Evolutionary conservation across 176 grass and related monocot genomes (phyloP).

Genomic region (Oryza australiensis): DNA sequence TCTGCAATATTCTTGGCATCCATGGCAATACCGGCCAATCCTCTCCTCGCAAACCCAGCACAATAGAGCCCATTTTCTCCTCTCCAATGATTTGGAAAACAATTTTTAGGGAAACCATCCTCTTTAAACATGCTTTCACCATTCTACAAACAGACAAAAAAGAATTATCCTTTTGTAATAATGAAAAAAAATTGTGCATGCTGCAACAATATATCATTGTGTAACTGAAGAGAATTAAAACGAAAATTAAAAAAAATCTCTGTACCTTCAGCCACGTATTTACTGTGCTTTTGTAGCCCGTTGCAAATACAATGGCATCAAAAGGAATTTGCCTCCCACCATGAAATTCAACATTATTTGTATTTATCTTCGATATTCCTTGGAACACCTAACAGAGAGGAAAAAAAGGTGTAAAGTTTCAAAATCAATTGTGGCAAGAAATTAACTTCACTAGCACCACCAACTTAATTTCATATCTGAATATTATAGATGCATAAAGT

Average conservation of each 20-base stretch:
- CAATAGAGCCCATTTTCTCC: slow-evolving; percentile 45
- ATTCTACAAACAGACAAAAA: background rate
- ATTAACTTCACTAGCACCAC: background rate
- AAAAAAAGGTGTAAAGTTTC: background rate
- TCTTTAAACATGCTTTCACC: background rate
- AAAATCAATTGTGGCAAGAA: background rate
- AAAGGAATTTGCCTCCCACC: background rate
- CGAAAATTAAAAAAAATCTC: no score
- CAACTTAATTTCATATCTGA: background rate
- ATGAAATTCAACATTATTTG: slow-evolving; percentile 24
- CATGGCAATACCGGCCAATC: slow-evolving; percentile 31
- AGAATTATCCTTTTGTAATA: no score
- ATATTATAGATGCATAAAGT: background rate
- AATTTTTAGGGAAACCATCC: slow-evolving; percentile 25
- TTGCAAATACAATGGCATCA: slow-evolving; percentile 45
- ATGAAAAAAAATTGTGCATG: no score
- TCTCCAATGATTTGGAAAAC: slow-evolving; percentile 42
- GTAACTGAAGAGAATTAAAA: no score
- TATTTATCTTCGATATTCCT: slow-evolving; percentile 3
- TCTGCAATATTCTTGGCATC: slow-evolving; percentile 41
- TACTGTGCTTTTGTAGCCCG: slow-evolving; percentile 37
- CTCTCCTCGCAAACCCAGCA: slow-evolving; percentile 20
- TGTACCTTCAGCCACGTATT: no score
- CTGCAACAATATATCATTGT: no score
- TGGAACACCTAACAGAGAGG: background rate